phyloP scores from a whole-genome alignment of 148 eudicot genomes.

The Vaccinium corymbosum region DNA sequence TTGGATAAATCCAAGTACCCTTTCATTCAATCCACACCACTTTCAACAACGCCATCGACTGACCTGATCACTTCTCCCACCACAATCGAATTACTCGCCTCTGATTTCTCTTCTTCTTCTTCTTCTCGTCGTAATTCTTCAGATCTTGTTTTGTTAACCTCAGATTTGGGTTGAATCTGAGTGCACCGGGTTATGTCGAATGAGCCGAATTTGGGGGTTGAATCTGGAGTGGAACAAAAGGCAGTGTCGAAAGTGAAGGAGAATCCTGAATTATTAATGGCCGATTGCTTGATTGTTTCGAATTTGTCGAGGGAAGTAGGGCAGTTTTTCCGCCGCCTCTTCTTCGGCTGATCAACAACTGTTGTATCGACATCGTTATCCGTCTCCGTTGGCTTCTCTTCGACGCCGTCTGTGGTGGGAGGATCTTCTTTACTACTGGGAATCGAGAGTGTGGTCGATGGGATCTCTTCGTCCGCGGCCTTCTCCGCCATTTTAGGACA shows the following conservation, averaged over 20 bases:
- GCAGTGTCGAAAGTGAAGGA: constrained; percentile 24
- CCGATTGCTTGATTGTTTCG: not conserved
- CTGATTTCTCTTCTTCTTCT: not conserved
- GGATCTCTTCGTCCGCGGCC: not conserved
- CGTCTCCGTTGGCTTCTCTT: not conserved
- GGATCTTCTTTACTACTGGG: not conserved
- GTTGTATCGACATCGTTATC: not conserved
- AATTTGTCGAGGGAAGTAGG: constrained; percentile 24
- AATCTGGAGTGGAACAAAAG: constrained; percentile 21
- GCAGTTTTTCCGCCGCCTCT: constrained; percentile 23
- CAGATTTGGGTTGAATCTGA: not conserved
- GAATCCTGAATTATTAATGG: constrained; percentile 6
- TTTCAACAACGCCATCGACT: not conserved
- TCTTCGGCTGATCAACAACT: constrained; percentile 18
- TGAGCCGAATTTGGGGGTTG: constrained; percentile 34
- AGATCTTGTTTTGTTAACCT: not conserved
- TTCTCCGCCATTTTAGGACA: constrained; percentile 8
- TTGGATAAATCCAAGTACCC: not conserved
- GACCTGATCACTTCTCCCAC: not conserved
- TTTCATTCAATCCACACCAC: not conserved
- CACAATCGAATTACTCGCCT: not conserved
- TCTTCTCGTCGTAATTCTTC: not conserved
- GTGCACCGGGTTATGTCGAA: constrained; percentile 6
- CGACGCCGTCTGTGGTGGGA: not conserved
- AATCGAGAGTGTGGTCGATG: not conserved